Percentiles rank a stretch among this genome's conserved stretches.
These are phyloP conservation scores for bread wheat (Triticum aestivum) DNA, from an alignment of 176 grass and related monocot species.

Conservation along the genomic window DNA sequence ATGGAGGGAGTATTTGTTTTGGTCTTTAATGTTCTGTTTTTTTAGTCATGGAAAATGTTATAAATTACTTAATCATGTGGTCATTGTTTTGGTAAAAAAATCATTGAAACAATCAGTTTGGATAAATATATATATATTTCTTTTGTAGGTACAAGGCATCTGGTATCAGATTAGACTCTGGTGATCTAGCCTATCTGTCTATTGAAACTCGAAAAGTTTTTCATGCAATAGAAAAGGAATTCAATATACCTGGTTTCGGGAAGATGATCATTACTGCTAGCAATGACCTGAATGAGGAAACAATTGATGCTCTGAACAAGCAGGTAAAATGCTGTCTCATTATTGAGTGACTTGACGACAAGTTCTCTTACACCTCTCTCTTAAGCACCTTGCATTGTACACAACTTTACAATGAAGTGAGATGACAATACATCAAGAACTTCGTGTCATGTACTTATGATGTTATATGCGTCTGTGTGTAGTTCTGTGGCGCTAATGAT, in stretches of 20 bases:
- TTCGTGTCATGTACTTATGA: neutral
- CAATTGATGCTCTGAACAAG: slow-evolving; percentile 96
- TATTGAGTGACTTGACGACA: neutral
- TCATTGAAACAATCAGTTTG: neutral
- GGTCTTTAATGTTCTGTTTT: neutral
- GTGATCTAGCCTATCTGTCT: slow-evolving; percentile 95
- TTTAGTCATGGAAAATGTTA: neutral
- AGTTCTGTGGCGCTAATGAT: neutral
- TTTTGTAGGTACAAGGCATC: slow-evolving; percentile 81
- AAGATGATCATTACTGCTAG: slow-evolving; percentile 90
- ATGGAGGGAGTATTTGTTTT: neutral
- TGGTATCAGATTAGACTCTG: slow-evolving; percentile 98
- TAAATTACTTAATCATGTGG: neutral
- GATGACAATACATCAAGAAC: neutral
- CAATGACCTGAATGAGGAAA: slow-evolving; percentile 98
- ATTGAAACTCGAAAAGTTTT: slow-evolving; percentile 85
- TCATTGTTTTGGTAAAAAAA: slow-evolving; percentile 17
- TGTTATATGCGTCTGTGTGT: slow-evolving; percentile 4
- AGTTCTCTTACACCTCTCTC: neutral
- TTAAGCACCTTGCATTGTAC: too few relatives aligned
- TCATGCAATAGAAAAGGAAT: slow-evolving; percentile 65
- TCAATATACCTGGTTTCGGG: slow-evolving; percentile 63
- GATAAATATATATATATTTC: slow-evolving; percentile 31
- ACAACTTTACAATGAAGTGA: neutral
- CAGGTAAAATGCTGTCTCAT: slow-evolving; percentile 52